phyloP scores from a whole-genome alignment of 805 yeast species.

The Middelhovenomyces tepae region DNA sequence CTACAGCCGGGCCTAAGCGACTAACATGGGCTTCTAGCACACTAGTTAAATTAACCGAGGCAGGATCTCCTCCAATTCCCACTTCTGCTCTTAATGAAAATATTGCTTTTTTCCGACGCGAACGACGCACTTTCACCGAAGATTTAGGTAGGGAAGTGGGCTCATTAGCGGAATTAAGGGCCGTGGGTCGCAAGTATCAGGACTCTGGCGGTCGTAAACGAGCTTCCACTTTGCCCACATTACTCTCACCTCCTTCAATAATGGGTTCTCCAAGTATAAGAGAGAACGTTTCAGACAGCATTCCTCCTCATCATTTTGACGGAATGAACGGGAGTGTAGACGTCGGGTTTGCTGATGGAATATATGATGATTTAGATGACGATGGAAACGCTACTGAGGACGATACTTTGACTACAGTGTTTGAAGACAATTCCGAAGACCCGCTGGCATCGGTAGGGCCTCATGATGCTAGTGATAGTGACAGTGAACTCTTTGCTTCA shows the following conservation, averaged over 20 bases:
- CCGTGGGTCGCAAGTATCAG: constrained; percentile 6
- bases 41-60: constrained; percentile 14
- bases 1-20: constrained; percentile 18
- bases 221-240: constrained; percentile 7
- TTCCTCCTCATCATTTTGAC: constrained; percentile 2
- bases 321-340: constrained; percentile 8
- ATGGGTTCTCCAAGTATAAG: too few species aligned
- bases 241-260: too few species aligned
- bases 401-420: constrained; percentile 20
- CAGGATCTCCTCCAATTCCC: constrained; percentile 22
- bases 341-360: constrained; percentile 13
- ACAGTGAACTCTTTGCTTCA: constrained; percentile 7
- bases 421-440: constrained; percentile 6
- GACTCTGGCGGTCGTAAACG: too few species aligned
- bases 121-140: too few species aligned
- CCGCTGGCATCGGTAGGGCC: constrained; percentile 2
- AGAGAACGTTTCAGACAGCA: too few species aligned
- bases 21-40: constrained; percentile 20
- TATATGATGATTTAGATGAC: constrained; percentile 15
- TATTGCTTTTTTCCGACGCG: constrained; percentile 3
- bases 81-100: constrained; percentile 10
- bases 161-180: constrained; percentile 4
- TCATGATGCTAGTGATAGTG: constrained; percentile 7
- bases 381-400: constrained; percentile 24
- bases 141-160: too few species aligned